Percentiles rank a stretch among this genome's conserved stretches.
phyloP scores from a whole-genome alignment of 306 rosid species.

The Malus domestica region DNA sequence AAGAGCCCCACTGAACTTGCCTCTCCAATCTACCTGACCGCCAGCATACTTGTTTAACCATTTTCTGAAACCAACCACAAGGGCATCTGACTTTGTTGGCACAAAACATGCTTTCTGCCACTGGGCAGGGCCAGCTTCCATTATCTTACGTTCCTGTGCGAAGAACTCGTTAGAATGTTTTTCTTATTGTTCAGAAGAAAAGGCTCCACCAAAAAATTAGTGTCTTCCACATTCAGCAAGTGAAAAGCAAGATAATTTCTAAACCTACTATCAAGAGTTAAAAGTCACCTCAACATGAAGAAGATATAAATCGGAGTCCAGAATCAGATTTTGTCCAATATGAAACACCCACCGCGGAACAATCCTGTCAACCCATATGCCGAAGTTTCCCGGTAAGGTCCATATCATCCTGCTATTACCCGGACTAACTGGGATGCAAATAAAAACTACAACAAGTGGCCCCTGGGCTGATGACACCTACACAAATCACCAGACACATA shows the following conservation, averaged over 20 bases:
- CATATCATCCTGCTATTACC: conserved; percentile 91
- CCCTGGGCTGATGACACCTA: conserved; percentile 42
- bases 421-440: conserved; percentile 84
- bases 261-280: not conserved
- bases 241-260: conserved; percentile 1
- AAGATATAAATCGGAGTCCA: conserved; percentile 92
- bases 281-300: conserved; percentile 83
- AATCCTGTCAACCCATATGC: conserved; percentile 57
- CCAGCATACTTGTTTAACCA: conserved; percentile 81
- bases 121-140: conserved; percentile 45
- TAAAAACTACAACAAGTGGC: conserved; percentile 42
- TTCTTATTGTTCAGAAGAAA: not conserved
- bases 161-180: conserved; percentile 4
- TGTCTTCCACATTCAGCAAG: not conserved
- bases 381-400: conserved; percentile 83
- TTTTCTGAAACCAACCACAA: conserved; percentile 70
- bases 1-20: conserved; percentile 59
- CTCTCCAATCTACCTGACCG: conserved; percentile 83
- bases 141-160: conserved; percentile 56
- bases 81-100: conserved; percentile 81
- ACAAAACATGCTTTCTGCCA: conserved; percentile 87
- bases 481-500: conserved; percentile 4
- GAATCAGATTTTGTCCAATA: conserved; percentile 65
- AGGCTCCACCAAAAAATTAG: not conserved
- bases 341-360: conserved; percentile 91